Conservation (phyloP, 2,329 filamentous ascomycete genomes). For the Lasiodiplodia hormozganensis region DNA sequence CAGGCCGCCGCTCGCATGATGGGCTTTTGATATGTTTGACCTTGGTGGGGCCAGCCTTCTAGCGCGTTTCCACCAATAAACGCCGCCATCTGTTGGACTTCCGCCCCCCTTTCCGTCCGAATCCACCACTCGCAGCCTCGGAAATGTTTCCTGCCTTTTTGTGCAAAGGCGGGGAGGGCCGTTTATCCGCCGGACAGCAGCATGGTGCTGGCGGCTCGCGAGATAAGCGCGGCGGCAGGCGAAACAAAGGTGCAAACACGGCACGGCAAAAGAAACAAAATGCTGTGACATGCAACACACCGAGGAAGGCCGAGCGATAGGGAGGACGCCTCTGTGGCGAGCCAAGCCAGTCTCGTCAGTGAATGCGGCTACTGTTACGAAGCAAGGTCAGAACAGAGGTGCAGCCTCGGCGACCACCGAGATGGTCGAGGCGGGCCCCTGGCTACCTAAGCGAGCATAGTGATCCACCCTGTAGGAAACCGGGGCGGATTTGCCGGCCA, state of each 20-base stretch:
- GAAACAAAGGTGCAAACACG: not conserved
- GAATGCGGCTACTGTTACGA: not conserved
- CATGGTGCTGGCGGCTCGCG: not conserved
- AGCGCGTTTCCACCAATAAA: slow-evolving; percentile 25
- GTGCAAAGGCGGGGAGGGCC: not conserved
- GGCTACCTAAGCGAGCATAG: not conserved
- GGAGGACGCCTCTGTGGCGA: too few relatives aligned
- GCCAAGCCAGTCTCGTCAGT: not conserved
- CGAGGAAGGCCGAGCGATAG: not conserved
- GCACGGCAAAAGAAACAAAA: not conserved
- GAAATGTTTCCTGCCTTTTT: not conserved
- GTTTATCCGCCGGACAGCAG: too few relatives aligned
- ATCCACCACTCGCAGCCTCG: not conserved
- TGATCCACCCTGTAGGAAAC: not conserved
- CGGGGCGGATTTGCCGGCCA: too few relatives aligned
- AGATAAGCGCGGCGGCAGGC: not conserved
- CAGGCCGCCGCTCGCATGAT: not conserved
- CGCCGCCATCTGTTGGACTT: not conserved
- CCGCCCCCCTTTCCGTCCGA: not conserved
- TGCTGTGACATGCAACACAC: too few relatives aligned
- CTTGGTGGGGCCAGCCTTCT: not conserved
- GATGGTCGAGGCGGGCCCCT: not conserved
- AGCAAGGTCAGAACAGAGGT: not conserved
- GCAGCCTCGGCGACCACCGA: not conserved
- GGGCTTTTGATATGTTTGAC: not conserved